These are phyloP conservation scores for Rhytidhysteron rufulum DNA, from an alignment of 2,329 filamentous ascomycete species.

Conservation along the genomic window DNA sequence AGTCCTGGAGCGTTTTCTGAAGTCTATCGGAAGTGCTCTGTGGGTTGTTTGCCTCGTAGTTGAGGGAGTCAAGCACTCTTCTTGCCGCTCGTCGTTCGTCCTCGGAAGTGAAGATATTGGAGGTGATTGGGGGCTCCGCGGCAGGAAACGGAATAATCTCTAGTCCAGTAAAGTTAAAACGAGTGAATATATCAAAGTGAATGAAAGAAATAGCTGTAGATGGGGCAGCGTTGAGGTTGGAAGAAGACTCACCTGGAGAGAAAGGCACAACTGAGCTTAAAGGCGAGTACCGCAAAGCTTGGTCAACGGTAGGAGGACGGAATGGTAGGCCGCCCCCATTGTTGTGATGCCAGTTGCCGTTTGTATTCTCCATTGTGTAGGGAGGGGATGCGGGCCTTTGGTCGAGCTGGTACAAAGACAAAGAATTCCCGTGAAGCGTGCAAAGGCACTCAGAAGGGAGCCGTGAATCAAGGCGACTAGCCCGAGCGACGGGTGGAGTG, in stretches of 20 bases:
- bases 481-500: too few species aligned
- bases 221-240: slow-evolving; percentile 3
- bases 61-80: slow-evolving; percentile 62
- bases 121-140: slow-evolving; percentile 36
- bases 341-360: slow-evolving; percentile 28
- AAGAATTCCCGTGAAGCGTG: not conserved
- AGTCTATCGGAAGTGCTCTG: slow-evolving; percentile 61
- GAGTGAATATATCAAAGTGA: slow-evolving; percentile 9
- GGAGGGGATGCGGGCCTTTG: slow-evolving; percentile 4
- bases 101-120: slow-evolving; percentile 32
- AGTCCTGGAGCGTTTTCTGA: slow-evolving; percentile 67
- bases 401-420: not conserved
- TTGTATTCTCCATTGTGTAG: slow-evolving; percentile 11
- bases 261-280: slow-evolving; percentile 78
- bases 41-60: slow-evolving; percentile 62
- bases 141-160: slow-evolving; percentile 46
- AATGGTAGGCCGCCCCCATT: slow-evolving; percentile 31
- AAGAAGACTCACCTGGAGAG: slow-evolving; percentile 58
- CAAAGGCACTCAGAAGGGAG: too few species aligned
- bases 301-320: slow-evolving; percentile 56
- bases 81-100: slow-evolving; percentile 50
- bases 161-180: slow-evolving; percentile 22
- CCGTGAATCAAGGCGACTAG: too few species aligned
- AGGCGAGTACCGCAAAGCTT: slow-evolving; percentile 78
- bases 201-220: not conserved